These are phyloP conservation scores for Plasmopara viticola DNA, from an alignment of 352 stramenopile species.

Conservation along the genomic window DNA sequence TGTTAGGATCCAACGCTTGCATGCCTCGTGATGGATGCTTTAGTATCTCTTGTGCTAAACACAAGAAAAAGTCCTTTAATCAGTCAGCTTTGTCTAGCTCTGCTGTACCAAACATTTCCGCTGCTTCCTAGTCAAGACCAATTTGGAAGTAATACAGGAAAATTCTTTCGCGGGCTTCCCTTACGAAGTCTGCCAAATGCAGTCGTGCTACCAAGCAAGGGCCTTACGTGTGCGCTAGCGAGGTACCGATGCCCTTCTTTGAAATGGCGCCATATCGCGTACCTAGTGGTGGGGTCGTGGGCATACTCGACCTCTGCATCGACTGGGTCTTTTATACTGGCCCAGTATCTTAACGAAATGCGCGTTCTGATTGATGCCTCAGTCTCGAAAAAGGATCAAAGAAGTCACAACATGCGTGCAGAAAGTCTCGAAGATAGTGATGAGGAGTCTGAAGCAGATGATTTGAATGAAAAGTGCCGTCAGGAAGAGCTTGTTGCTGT, in stretches of 20 bases:
- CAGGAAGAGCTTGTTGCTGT: constrained; percentile 20
- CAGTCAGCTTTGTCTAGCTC: constrained; percentile 43
- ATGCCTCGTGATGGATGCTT: constrained; percentile 33
- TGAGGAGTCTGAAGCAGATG: constrained; percentile 26
- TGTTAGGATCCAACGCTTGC: constrained; percentile 42
- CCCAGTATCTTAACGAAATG: constrained; percentile 49
- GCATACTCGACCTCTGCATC: constrained; percentile 26
- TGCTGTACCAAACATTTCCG: constrained; percentile 59
- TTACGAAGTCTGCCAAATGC: constrained; percentile 24
- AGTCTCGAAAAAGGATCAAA: constrained; percentile 10
- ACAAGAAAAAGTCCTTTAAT: constrained; percentile 38
- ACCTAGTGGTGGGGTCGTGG: constrained; percentile 58
- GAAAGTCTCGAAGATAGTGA: constrained; percentile 11
- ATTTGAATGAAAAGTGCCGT: constrained; percentile 23
- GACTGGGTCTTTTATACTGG: constrained; percentile 25
- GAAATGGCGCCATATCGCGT: constrained; percentile 46
- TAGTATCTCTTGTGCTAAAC: constrained; percentile 34
- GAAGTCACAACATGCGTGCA: constrained; percentile 5
- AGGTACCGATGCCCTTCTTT: constrained; percentile 38
- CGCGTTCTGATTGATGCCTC: constrained; percentile 28
- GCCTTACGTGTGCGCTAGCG: constrained; percentile 28
- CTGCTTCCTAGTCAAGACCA: constrained; percentile 6
- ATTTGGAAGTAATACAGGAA: constrained; percentile 13
- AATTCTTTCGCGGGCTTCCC: constrained; percentile 24
- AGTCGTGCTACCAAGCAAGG: constrained; percentile 30